A percentile compares a stretch with the other conserved stretches of the same genome.
phyloP scores from a whole-genome alignment of 2,329 filamentous ascomycete genomes.

The Cadophora sp. region DNA sequence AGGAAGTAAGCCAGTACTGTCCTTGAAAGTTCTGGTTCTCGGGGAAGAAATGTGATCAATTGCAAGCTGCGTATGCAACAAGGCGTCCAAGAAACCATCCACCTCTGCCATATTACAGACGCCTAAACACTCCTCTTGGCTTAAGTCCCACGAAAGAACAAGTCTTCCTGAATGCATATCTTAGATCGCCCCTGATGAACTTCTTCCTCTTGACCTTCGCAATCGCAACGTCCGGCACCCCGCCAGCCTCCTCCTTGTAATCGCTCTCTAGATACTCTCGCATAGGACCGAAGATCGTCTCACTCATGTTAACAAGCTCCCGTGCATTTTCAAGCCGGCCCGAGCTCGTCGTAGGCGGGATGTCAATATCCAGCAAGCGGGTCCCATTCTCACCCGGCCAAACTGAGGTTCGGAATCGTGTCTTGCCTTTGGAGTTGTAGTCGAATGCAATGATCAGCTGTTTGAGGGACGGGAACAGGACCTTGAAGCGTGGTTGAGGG shows the following conservation, averaged over 20 bases:
- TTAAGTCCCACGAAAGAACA: slow-evolving; percentile 37
- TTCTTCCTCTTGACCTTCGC: slow-evolving; percentile 42
- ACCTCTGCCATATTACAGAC: slow-evolving; percentile 25
- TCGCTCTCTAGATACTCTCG: slow-evolving; percentile 37
- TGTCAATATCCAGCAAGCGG: slow-evolving; percentile 27
- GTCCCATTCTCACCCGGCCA: slow-evolving; percentile 43
- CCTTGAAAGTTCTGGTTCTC: neutral
- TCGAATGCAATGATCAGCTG: slow-evolving; percentile 42
- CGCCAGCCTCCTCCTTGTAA: slow-evolving; percentile 29
- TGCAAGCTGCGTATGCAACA: neutral
- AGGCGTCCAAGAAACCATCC: neutral
- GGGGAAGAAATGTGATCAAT: neutral
- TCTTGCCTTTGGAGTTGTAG: slow-evolving; percentile 39
- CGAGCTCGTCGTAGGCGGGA: slow-evolving; percentile 6
- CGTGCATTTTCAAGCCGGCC: slow-evolving; percentile 18
- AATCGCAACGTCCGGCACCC: slow-evolving; percentile 35
- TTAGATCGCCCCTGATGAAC: slow-evolving; percentile 40
- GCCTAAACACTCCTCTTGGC: slow-evolving; percentile 37
- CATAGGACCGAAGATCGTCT: slow-evolving; percentile 36
- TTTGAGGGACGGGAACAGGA: slow-evolving; percentile 39
- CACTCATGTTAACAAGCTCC: slow-evolving; percentile 24
- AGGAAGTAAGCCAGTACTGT: neutral
- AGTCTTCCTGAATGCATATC: slow-evolving; percentile 39
- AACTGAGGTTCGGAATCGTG: slow-evolving; percentile 40
- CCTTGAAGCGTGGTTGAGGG: slow-evolving; percentile 38